Evolutionary conservation across 192 early-diverging fungal genomes (phyloP).

Genomic region (Backusella morwellensis): DNA sequence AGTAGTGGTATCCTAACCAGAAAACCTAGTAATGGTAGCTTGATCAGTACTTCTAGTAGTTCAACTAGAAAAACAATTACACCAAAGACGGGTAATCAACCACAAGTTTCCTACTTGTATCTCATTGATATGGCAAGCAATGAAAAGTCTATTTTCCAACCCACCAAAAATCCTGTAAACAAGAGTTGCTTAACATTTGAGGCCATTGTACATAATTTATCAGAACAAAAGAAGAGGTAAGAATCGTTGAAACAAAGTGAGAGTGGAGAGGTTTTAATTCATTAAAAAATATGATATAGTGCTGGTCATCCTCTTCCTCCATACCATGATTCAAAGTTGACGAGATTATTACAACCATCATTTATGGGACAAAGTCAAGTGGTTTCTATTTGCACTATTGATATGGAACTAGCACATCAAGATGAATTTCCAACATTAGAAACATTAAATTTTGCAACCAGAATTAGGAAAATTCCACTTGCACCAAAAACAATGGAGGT

Average conservation of each 20-base stretch:
- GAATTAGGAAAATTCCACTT: background rate
- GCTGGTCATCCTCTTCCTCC: conserved; percentile 16
- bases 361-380: background rate
- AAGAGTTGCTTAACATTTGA: conserved; percentile 12
- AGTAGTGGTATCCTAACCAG: background rate
- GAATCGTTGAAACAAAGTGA: background rate
- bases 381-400: conserved; percentile 3
- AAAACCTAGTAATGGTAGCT: background rate
- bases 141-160: conserved; percentile 9
- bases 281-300: background rate
- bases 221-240: conserved; percentile 10
- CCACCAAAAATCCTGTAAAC: conserved; percentile 4
- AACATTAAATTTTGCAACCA: conserved; percentile 6
- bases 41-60: background rate
- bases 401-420: conserved; percentile 4
- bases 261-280: background rate
- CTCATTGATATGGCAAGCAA: conserved; percentile 10
- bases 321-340: conserved; percentile 11
- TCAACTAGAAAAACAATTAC: background rate
- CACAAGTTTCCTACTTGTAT: conserved; percentile 11
- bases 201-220: conserved; percentile 17
- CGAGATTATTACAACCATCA: conserved; percentile 3
- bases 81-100: background rate
- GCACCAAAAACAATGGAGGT: conserved; percentile 1
- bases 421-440: conserved; percentile 11